Conservation (phyloP, 140 eudicot species). For the Anethum foeniculum region DNA sequence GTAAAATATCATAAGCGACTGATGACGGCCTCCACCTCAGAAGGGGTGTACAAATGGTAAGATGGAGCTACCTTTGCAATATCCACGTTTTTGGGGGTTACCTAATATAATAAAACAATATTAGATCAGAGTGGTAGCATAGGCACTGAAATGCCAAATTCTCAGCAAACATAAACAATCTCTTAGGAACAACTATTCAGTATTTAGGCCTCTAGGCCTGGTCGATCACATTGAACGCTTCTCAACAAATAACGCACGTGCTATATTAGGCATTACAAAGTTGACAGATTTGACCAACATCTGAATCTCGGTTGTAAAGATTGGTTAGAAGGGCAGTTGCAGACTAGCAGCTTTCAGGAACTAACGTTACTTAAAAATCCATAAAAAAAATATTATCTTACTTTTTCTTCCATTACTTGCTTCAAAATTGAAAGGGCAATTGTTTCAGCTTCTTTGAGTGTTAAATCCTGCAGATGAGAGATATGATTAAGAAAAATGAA, state of each 20-base stretch:
- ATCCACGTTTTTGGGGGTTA: slow-evolving; percentile 86
- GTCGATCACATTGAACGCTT: background rate
- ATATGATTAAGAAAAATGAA: background rate
- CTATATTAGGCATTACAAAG: background rate
- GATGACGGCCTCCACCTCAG: slow-evolving; percentile 85
- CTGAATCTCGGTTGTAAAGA: background rate
- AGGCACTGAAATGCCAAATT: background rate
- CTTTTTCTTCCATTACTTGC: slow-evolving; percentile 99
- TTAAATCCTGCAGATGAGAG: slow-evolving; percentile 51
- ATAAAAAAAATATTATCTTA: slow-evolving; percentile 10
- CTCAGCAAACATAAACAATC: background rate
- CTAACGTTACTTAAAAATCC: background rate
- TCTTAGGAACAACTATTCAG: background rate
- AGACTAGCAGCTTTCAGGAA: background rate
- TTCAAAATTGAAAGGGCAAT: slow-evolving; percentile 92
- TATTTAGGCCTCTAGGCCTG: background rate
- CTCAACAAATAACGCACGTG: background rate
- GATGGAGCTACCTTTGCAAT: slow-evolving; percentile 90
- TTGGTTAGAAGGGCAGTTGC: background rate
- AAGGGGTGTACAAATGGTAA: slow-evolving; percentile 75
- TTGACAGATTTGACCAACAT: background rate
- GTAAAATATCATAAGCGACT: slow-evolving; percentile 43
- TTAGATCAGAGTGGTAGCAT: background rate
- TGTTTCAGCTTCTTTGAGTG: slow-evolving; percentile 86
- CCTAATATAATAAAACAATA: slow-evolving; percentile 27